Evolutionary conservation across 495 filamentous ascomycete species (phyloP).

Genomic region (Aspergillus ellipticus): DNA sequence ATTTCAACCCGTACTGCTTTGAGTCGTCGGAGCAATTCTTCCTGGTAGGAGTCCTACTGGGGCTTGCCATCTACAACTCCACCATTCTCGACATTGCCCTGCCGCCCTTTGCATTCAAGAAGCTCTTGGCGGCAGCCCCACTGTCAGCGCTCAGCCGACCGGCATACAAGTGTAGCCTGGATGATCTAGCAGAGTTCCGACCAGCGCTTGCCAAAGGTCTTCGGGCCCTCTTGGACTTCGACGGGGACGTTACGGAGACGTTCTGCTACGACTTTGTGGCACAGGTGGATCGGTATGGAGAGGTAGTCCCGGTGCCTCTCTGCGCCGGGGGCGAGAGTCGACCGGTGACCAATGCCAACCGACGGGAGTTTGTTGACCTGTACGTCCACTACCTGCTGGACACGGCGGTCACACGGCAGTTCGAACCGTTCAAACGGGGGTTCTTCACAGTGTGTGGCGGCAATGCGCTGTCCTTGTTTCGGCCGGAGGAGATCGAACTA

Average conservation of each 20-base stretch:
- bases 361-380: conserved; percentile 82
- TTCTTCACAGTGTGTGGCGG: conserved; percentile 93
- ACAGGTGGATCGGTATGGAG: conserved; percentile 74
- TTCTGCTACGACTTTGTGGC: conserved; percentile 84
- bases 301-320: conserved; percentile 60
- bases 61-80: conserved; percentile 93
- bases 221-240: conserved; percentile 71
- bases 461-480: conserved; percentile 83
- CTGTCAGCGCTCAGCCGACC: conserved; percentile 54
- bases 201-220: conserved; percentile 76
- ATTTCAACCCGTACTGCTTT: conserved; percentile 90
- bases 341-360: conserved; percentile 79
- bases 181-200: conserved; percentile 82
- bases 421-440: conserved; percentile 91
- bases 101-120: conserved; percentile 90
- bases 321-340: conserved; percentile 70
- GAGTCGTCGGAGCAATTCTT: conserved; percentile 95
- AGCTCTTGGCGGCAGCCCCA: conserved; percentile 69
- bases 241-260: conserved; percentile 77
- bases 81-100: conserved; percentile 90
- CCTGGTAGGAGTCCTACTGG: conserved; percentile 82
- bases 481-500: conserved; percentile 92
- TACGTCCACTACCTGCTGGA: conserved; percentile 83
- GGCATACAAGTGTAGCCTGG: conserved; percentile 66
- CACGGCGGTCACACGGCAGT: conserved; percentile 73